Percentiles rank a stretch among this genome's conserved stretches.
Conservation (phyloP, 169 alveolate species). For the Eimeria necatrix region DNA sequence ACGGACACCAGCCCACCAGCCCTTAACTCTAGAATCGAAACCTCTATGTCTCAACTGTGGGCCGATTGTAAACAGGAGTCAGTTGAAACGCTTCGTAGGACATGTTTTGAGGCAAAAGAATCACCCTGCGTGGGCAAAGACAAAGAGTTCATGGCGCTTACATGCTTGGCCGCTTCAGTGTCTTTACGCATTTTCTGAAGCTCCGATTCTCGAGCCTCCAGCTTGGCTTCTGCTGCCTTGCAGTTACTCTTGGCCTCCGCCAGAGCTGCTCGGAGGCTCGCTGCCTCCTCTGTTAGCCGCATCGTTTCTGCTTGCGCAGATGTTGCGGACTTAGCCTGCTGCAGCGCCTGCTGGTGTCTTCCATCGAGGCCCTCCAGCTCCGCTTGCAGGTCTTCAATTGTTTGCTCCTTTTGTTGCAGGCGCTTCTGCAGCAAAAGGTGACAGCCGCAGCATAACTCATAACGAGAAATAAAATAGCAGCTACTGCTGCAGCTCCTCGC, state of each 20-base stretch:
- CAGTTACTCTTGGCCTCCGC: constrained; percentile 11
- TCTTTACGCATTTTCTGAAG: neutral
- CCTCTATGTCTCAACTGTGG: neutral
- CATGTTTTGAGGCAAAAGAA: no score
- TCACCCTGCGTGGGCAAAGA: no score
- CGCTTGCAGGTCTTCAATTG: constrained; percentile 23
- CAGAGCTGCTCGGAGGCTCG: neutral
- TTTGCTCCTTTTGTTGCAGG: constrained; percentile 22
- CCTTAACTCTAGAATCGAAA: neutral
- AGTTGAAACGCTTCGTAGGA: no score
- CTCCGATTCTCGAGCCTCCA: neutral
- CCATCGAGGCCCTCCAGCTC: constrained; percentile 22
- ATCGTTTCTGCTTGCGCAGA: neutral
- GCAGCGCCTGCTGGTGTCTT: constrained; percentile 22
- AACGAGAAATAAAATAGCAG: neutral
- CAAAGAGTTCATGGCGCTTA: neutral
- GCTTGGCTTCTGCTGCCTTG: constrained; percentile 11
- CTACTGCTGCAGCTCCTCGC: neutral
- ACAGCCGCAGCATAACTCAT: constrained; percentile 3
- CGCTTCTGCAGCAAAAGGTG: constrained; percentile 41
- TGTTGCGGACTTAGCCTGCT: constrained; percentile 14
- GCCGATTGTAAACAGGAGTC: neutral
- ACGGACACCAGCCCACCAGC: neutral
- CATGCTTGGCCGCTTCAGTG: neutral
- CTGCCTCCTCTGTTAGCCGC: constrained; percentile 20